These are phyloP conservation scores for Rubia tinctorum DNA, from an alignment of 305 asterid species.

Conservation along the genomic window DNA sequence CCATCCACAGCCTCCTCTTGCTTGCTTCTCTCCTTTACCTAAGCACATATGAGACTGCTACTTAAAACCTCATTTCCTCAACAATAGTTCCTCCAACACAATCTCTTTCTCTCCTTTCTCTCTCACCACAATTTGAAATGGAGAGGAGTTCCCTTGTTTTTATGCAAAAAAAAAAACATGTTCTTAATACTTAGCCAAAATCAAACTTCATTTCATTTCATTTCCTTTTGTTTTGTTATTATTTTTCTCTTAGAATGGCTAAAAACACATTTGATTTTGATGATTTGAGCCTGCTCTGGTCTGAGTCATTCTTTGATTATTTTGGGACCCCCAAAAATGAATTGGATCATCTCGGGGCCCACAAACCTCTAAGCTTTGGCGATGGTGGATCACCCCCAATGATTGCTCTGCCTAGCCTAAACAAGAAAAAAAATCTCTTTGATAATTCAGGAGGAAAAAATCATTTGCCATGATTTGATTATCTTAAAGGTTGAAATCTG, in stretches of 20 bases:
- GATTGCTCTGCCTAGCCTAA: conserved; percentile 35
- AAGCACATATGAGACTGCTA: too few species aligned
- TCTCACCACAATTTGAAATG: too few species aligned
- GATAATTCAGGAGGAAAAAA: conserved; percentile 55
- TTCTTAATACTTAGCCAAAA: too few species aligned
- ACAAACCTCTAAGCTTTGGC: conserved; percentile 26
- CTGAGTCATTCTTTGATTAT: conserved; percentile 46
- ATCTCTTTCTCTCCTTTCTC: too few species aligned
- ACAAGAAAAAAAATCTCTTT: conserved; percentile 43
- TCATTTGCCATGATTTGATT: conserved; percentile 57
- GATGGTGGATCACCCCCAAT: conserved; percentile 36
- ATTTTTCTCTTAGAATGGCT: not conserved
- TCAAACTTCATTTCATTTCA: not conserved
- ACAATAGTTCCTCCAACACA: too few species aligned
- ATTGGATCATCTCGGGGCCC: conserved; percentile 28
- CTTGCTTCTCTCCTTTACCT: too few species aligned
- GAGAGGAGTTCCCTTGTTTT: too few species aligned
- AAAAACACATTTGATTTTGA: conserved; percentile 33
- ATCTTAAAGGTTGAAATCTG: conserved; percentile 65
- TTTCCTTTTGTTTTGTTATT: too few species aligned
- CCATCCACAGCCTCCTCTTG: too few species aligned
- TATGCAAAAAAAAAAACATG: conserved; percentile 27
- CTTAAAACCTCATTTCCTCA: too few species aligned
- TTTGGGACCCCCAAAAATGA: conserved; percentile 29
- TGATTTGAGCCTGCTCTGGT: conserved; percentile 49